These are phyloP conservation scores for Sugiyamaella chiloensis DNA, from an alignment of 805 yeast genomes.

Conservation along the genomic window DNA sequence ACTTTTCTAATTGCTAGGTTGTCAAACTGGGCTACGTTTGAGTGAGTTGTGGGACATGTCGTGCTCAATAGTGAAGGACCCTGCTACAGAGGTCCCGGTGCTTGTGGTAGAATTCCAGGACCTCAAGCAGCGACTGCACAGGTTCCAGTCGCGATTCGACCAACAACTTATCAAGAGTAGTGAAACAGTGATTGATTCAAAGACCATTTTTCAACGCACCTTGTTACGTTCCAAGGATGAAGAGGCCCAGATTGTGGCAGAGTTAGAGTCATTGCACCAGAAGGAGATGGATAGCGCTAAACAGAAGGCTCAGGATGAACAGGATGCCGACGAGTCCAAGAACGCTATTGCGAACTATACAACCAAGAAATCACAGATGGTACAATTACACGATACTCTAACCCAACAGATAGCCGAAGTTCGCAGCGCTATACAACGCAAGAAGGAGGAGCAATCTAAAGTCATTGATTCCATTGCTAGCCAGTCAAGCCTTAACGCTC, in stretches of 20 bases:
- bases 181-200: constrained; percentile 26
- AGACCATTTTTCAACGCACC: constrained; percentile 22
- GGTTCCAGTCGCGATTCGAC: constrained; percentile 40
- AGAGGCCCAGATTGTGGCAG: constrained; percentile 32
- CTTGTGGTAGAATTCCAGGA: constrained; percentile 34
- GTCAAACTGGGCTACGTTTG: too few relatives aligned
- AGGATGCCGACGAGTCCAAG: constrained; percentile 28
- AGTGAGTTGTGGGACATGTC: too few relatives aligned
- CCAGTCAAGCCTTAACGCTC: constrained; percentile 48
- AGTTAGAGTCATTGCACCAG: constrained; percentile 29
- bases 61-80: not conserved
- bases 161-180: constrained; percentile 34
- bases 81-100: constrained; percentile 21
- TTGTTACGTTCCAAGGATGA: constrained; percentile 20
- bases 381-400: constrained; percentile 21
- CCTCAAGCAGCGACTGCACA: constrained; percentile 38
- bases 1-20: too few relatives aligned
- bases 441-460: constrained; percentile 34
- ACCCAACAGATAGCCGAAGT: constrained; percentile 34
- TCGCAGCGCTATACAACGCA: constrained; percentile 31
- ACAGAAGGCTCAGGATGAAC: constrained; percentile 24
- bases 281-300: constrained; percentile 21
- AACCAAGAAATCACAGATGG: constrained; percentile 27
- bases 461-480: constrained; percentile 34
- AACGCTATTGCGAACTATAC: constrained; percentile 25